These are phyloP conservation scores for Hortiboletus flavorubellus DNA, from an alignment of 768 basidiomycete genomes.

Conservation along the genomic window DNA sequence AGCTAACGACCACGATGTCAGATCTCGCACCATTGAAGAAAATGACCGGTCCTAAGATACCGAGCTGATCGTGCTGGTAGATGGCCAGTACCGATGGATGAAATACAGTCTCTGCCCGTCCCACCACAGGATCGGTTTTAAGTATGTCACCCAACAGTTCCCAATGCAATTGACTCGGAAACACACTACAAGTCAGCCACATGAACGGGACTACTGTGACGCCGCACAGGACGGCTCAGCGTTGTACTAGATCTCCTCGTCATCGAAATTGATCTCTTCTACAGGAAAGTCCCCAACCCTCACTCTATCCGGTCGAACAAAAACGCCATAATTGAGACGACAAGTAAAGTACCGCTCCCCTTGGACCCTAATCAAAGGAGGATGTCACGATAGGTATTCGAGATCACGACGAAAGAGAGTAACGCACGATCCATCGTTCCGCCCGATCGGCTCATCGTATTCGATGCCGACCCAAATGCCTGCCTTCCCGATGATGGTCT, in stretches of 20 bases:
- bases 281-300: constrained; percentile 84
- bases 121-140: not conserved
- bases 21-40: too few relatives aligned
- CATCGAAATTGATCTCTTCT: constrained; percentile 71
- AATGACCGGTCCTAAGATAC: too few relatives aligned
- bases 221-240: not conserved
- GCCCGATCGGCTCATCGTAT: constrained; percentile 94
- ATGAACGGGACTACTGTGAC: not conserved
- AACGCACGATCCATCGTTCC: constrained; percentile 92
- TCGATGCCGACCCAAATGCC: constrained; percentile 89
- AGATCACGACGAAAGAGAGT: not conserved
- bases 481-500: constrained; percentile 63
- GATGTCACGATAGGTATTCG: not conserved
- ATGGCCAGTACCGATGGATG: too few relatives aligned
- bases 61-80: too few relatives aligned
- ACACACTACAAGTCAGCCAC: not conserved
- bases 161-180: not conserved
- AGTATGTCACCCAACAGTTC: not conserved
- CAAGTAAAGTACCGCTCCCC: constrained; percentile 87
- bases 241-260: constrained; percentile 64
- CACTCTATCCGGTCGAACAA: constrained; percentile 82
- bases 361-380: constrained; percentile 55
- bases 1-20: too few relatives aligned
- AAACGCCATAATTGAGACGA: constrained; percentile 72
- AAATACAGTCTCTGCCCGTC: too few relatives aligned